Evolutionary conservation across 805 yeast species (phyloP).

Genomic region (Kuraishia piskuri): DNA sequence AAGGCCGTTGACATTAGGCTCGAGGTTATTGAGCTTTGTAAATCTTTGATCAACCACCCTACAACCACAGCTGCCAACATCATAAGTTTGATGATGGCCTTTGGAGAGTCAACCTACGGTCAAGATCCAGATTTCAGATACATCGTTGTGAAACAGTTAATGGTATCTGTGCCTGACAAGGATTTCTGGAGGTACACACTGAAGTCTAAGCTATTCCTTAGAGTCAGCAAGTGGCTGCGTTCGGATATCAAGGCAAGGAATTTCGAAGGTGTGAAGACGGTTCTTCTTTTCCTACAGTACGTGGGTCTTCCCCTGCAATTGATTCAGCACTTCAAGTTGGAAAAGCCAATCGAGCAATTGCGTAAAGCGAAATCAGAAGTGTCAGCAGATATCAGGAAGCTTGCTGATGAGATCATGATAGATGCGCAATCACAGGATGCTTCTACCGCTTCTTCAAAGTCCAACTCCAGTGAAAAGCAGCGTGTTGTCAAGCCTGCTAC

Average conservation of each 20-base stretch:
- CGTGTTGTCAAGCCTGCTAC: neutral
- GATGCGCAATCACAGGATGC: neutral
- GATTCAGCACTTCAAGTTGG: slow-evolving; percentile 1
- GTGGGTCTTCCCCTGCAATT: neutral
- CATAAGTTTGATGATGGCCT: slow-evolving; percentile 1
- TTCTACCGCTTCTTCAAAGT: neutral
- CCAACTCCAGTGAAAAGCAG: neutral
- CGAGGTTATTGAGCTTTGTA: neutral
- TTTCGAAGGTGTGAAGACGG: slow-evolving; percentile 2
- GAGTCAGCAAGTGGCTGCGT: slow-evolving; percentile 9
- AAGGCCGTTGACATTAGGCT: neutral
- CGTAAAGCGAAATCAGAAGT: neutral
- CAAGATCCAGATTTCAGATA: slow-evolving; percentile 7
- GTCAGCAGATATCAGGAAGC: neutral
- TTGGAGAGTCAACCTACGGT: slow-evolving; percentile 7
- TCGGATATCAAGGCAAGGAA: slow-evolving; percentile 6
- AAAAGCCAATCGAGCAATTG: neutral
- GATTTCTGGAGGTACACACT: slow-evolving; percentile 5
- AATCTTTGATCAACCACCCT: neutral
- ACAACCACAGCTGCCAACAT: neutral
- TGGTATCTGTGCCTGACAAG: neutral
- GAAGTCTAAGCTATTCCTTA: slow-evolving; percentile 5
- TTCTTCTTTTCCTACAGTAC: neutral
- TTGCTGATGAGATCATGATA: neutral
- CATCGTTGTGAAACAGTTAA: slow-evolving; percentile 4